phyloP scores from a whole-genome alignment of 108 stramenopile species.

The Cyclotella distinguenda region DNA sequence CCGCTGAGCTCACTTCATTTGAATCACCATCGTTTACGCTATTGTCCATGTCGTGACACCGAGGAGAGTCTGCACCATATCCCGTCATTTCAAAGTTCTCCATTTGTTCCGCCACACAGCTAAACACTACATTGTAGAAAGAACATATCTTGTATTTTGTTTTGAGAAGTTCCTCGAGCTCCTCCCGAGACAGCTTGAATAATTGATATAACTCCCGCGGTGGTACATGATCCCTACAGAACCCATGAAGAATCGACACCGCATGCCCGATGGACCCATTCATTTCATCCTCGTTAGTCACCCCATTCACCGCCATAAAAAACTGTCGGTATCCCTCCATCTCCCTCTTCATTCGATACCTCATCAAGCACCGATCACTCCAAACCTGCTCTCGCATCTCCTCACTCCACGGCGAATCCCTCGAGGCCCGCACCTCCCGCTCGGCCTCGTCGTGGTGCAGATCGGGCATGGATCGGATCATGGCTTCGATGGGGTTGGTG shows the following conservation, averaged over 20 bases:
- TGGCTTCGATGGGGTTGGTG: too few relatives aligned
- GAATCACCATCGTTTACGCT: too few relatives aligned
- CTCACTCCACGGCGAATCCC: too few relatives aligned
- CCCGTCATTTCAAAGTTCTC: constrained; percentile 74
- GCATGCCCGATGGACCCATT: constrained; percentile 14
- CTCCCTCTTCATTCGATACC: too few relatives aligned
- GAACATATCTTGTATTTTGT: constrained; percentile 69
- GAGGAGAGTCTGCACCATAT: constrained; percentile 68
- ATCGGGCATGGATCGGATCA: too few relatives aligned
- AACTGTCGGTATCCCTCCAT: too few relatives aligned
- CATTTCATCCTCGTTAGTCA: constrained; percentile 27
- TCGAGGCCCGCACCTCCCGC: too few relatives aligned
- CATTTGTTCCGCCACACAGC: constrained; percentile 78
- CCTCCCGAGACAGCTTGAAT: constrained; percentile 72
- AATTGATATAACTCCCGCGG: constrained; percentile 31
- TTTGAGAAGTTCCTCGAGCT: constrained; percentile 61
- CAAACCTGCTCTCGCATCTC: too few relatives aligned
- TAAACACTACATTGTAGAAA: constrained; percentile 71
- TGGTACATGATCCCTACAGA: constrained; percentile 29
- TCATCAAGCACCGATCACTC: too few relatives aligned
- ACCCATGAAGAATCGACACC: constrained; percentile 42
- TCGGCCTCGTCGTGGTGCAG: too few relatives aligned
- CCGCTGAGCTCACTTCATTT: too few relatives aligned
- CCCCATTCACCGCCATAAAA: too few relatives aligned
- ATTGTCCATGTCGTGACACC: neutral